Conservation (phyloP, 169 alveolate genomes). For the Plasmodium billcollinsi region DNA sequence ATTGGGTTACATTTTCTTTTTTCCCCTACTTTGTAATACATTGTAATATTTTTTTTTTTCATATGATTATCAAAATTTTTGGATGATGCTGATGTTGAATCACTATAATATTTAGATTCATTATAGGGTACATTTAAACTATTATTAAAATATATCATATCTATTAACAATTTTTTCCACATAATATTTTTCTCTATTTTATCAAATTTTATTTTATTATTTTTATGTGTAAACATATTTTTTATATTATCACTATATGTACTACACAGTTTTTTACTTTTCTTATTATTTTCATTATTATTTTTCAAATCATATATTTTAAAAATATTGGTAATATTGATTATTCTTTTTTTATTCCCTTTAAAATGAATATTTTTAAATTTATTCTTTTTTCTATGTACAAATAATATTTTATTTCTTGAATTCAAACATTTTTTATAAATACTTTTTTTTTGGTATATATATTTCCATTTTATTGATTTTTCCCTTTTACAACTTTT, state of each 20-base stretch:
- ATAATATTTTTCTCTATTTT: background rate
- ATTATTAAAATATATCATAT: background rate
- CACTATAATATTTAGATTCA: conserved; percentile 17
- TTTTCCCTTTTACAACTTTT: conserved; percentile 24
- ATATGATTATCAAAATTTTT: conserved; percentile 5
- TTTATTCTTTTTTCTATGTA: background rate
- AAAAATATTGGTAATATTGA: background rate
- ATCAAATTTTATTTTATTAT: background rate
- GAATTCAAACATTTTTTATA: background rate
- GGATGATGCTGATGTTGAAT: conserved; percentile 49
- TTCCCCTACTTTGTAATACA: background rate
- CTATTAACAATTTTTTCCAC: background rate
- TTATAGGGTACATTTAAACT: background rate
- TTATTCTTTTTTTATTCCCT: conserved; percentile 6
- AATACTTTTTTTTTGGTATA: background rate
- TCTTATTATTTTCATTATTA: conserved; percentile 7
- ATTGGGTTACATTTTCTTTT: background rate
- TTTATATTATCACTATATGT: no score
- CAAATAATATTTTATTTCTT: conserved; percentile 4
- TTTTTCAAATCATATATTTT: conserved; percentile 4
- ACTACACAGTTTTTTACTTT: no score
- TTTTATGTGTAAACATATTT: background rate
- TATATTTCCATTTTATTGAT: conserved; percentile 19
- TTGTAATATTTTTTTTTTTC: background rate
- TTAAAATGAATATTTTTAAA: conserved; percentile 26